Evolutionary conservation across 2,329 filamentous ascomycete genomes (phyloP), one percentile per base, ranked within the genome.

Genomic region (Fusarium newnesense): DNA sequence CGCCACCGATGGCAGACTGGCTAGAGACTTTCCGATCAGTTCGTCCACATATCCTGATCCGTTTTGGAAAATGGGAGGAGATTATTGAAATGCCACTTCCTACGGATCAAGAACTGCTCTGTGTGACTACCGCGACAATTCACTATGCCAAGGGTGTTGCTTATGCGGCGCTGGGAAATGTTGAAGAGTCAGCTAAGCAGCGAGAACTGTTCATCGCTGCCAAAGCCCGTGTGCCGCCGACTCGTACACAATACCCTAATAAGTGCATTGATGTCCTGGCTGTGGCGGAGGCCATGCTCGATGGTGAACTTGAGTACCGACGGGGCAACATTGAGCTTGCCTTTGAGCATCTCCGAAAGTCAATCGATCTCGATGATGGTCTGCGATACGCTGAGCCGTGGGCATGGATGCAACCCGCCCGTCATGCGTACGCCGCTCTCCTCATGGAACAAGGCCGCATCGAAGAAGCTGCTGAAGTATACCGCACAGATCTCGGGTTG

Each of bases 1-100:
- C 88, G 0, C 91, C 91, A 1, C 91, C 91, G 0, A 94, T 94
- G 92, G 91, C 92, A 2, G 92, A 94, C 79, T 94, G 91, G 89
- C 81, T 94, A 3, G 93, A 94, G 79, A 87, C 87, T 5, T 93
- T 93, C 72, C 79, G 91, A 9, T 86, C 87, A 5, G 89, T 93
- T 76, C 86, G 88, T 5, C 83, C 91, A 12, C 93, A 95, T 78
- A 90, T 91, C 2, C 82, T 93, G 15, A 85, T 95, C 43, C 89
- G 93, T 0, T 95, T 95, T 72, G 93, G 93, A 0, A 83, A 83
- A 30, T 94, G 93, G 93, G 76, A 89, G 3, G 90, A 93, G 1
- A 85, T 94, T 39, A 80, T 92, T 24, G 81, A 83, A 3, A 80
- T 92, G 2, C 64, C 81, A 0, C 69, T 93, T 3, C 92, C 92